These are phyloP conservation scores for Atkinsonella hypoxylon DNA, from an alignment of 2,329 filamentous ascomycete species.

Conservation along the genomic window DNA sequence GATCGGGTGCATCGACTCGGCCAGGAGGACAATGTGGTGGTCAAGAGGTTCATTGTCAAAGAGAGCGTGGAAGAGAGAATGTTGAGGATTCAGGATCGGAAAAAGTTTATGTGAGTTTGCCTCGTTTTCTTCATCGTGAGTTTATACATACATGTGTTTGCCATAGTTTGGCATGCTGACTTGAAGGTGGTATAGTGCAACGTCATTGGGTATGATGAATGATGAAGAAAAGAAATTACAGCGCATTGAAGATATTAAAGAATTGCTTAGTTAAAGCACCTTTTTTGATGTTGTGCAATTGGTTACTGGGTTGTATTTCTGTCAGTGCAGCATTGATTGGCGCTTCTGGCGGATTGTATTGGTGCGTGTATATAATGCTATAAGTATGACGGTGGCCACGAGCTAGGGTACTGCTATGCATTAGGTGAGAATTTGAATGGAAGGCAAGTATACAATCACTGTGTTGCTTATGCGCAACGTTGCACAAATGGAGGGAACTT, in stretches of 20 bases:
- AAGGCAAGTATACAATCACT: no score
- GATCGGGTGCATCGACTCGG: conserved; percentile 97
- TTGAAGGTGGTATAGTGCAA: conserved; percentile 49
- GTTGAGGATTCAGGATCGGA: conserved; percentile 84
- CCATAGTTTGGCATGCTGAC: conserved; percentile 8
- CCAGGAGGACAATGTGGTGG: conserved; percentile 73
- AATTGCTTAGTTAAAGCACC: conserved; percentile 55
- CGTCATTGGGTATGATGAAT: conserved; percentile 83
- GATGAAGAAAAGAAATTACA: conserved; percentile 88
- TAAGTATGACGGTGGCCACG: no score
- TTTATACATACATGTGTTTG: no score
- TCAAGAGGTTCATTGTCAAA: conserved; percentile 79
- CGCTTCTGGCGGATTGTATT: not conserved
- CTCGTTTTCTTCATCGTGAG: not conserved
- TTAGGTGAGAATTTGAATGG: no score
- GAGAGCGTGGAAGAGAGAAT: conserved; percentile 92
- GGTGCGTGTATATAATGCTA: no score
- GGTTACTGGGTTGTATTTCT: not conserved
- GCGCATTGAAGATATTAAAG: conserved; percentile 86
- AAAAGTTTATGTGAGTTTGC: conserved; percentile 81
- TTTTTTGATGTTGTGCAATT: not conserved
- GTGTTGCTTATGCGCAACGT: no score
- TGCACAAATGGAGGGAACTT: no score
- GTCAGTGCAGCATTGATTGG: not conserved
- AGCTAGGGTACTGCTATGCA: no score